Evolutionary conservation across 345 rosid genomes (phyloP), one percentile per base, ranked within the genome.

Genomic region (Lepidium sativum): DNA sequence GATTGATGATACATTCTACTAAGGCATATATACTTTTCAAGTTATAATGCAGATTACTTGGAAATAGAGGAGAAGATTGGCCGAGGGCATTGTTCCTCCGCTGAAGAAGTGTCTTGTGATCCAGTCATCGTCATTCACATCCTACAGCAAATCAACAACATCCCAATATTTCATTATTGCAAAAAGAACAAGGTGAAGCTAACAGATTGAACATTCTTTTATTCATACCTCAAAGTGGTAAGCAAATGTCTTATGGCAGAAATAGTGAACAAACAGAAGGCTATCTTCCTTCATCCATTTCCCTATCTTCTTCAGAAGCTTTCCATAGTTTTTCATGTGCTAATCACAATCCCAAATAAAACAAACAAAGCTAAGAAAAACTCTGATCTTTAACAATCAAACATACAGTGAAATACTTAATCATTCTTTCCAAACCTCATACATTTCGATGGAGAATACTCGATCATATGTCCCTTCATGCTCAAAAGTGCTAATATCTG

Each of bases 71-170:
- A 89, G 82, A 72, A 92, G 80, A 80, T 89, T 78, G 4, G 97
- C 88, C 0, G 97, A 80, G 23, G 96, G 98, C 98, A 87, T 87
- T 53, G 96, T 87, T 45, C 96, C 94, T 48, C 96, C 97, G 0
- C 82, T 82, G 67, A 92, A 87, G 88, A 89, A 92, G 75, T 89
- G 69, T 76, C 85, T 80, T 47, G 94, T 83, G 50, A 89, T 89
- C 97, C 98, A 87, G 67, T 89, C 98, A 56, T 86, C 98, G 53
- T 86, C 98, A 71, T 86, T 83, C 67, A 76, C 48, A 66, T 85
- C 97, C 97, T 85, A 51, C 44, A 61, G 44, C 35, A 14, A 42
- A 51, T 7, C 54, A 59, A 41, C 37, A 55, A 20, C 38, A 7
- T 42, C 29, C 18, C 62, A 34, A 60, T 9, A 42, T 60, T 40